Evolutionary conservation across 2,329 filamentous ascomycete species (phyloP), one percentile per base, ranked within the genome.

Genomic region (Aspergillus alliaceus): DNA sequence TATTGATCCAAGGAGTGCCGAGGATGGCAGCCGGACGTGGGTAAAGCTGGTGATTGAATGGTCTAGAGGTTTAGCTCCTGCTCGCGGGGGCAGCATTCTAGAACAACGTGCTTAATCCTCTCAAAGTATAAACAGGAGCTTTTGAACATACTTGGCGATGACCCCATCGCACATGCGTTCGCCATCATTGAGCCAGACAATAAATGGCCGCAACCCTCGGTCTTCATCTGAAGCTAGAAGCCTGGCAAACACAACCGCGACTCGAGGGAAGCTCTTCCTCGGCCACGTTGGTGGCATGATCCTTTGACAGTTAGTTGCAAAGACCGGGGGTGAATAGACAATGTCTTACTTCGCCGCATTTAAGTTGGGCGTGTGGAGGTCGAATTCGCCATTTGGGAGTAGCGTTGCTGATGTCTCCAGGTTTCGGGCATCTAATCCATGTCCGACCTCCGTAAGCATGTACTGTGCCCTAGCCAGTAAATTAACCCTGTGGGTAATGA

Each of bases 361-460:
- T 4, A 56, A 27, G 2, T 37, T 61, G 2, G 75, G 75, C 0
- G 70, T 74, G 47, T 76, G 65, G 12, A 76, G 60, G 12, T 69
- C 63, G 59, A 74, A 74, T 6, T 60, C 65, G 0, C 73, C 75
- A 53, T 76, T 67, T 3, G 66, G 50, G 2, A 69, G 59, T 5
- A 72, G 54, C 2, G 70, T 76, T 6, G 73, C 75, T 0, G 67
- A 75, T 2, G 75, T 77, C 54, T 77, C 70, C 4, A 78, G 49
- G 31, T 77, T 76, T 2, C 65, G 61, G 1, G 74, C 73, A 57
- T 78, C 75, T 3, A 77, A 63, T 1, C 75, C 75, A 54, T 77
- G 75, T 1, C 72, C 72, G 5, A 76, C 54, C 53, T 79, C 75
- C 0, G 74, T 78, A 2, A 78, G 64, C 65, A 78, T 66, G 52